These are phyloP conservation scores for Cercospora citrullina DNA, from an alignment of 2,329 filamentous ascomycete genomes.

Conservation along the genomic window DNA sequence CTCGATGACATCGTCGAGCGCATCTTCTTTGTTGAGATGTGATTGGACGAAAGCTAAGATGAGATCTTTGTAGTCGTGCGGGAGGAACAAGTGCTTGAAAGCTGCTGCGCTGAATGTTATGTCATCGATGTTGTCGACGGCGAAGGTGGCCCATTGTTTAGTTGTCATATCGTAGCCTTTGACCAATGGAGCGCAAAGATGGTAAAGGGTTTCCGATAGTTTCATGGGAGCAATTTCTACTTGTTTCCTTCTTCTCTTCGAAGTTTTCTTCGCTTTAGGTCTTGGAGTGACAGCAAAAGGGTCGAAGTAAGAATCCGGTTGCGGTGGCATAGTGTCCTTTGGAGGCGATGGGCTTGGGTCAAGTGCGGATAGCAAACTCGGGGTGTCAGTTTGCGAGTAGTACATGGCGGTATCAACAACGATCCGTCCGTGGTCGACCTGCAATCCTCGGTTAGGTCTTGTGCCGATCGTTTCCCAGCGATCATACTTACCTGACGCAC, in stretches of 20 bases:
- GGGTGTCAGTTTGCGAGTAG: neutral
- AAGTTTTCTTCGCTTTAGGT: neutral
- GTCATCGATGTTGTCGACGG: conserved; percentile 42
- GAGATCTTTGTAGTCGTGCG: conserved; percentile 29
- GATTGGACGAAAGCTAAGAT: conserved; percentile 20
- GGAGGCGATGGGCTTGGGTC: neutral
- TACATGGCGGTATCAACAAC: conserved; percentile 18
- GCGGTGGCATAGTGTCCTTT: neutral
- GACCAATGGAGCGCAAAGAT: conserved; percentile 37
- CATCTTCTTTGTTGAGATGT: conserved; percentile 30
- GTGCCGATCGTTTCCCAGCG: neutral
- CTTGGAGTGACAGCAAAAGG: neutral
- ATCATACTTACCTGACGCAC: conserved; percentile 5
- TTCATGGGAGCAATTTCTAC: neutral
- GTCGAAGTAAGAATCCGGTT: neutral
- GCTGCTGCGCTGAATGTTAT: conserved; percentile 50
- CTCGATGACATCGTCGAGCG: conserved; percentile 54
- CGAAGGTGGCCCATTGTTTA: conserved; percentile 47
- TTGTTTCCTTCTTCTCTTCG: neutral
- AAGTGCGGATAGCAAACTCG: neutral
- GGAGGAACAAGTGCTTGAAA: conserved; percentile 53
- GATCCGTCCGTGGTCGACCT: conserved; percentile 17
- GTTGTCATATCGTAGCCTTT: conserved; percentile 44
- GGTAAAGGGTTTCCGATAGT: conserved; percentile 38
- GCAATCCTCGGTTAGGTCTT: neutral